Evolutionary conservation across 768 basidiomycete genomes (phyloP), one percentile per base, ranked within the genome.

Genomic region (Boletus pseudo-olivaceus): DNA sequence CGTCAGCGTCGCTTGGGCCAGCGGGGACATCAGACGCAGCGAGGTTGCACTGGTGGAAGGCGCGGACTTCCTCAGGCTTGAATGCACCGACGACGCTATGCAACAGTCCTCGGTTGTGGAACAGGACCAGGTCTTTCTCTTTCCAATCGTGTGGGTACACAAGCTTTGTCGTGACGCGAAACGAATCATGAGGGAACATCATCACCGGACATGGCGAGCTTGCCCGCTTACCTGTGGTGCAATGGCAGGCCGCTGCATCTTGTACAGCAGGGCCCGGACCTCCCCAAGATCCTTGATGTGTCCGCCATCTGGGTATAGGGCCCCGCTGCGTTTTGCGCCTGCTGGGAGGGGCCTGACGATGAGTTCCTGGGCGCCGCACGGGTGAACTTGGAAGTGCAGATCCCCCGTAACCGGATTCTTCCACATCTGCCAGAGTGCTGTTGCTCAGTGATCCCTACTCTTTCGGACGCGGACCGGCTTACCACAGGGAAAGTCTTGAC

Each of bases 81-180:
- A 84, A 83, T 15, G 87, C 82, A 26, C 87, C 87, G 15, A 87
- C 85, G 61, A 87, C 85, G 10, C 77, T 75, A 60, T 88, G 86
- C 46, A 87, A 67, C 27, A 85, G 70, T 15, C 87, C 87, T 26
- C 87, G 78, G 69, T 88, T 88, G 63, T 88, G 85, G 76, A 88
- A 88, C 29, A 88, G 58, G 9, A 85, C 82, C 33, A 88, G 75
- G 59, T 87, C 85, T 15, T 74, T 73, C 59, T 82, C 82, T 34
- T 74, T 70, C 92, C 93, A 95, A 63, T 94, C 89, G 63, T 94
- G 92, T 0, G 91, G 86, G 69, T 95, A 96, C 32, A 96, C 84
- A 27, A 90, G 76, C 82, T 44, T 14, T 44, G 30, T n/a, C 15
- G 17, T 29, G 38, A 23, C 27, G 34, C 14, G 46, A 15, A 39